Conservation (phyloP, 495 filamentous ascomycete genomes). For the Tuber melanosporum region DNA sequence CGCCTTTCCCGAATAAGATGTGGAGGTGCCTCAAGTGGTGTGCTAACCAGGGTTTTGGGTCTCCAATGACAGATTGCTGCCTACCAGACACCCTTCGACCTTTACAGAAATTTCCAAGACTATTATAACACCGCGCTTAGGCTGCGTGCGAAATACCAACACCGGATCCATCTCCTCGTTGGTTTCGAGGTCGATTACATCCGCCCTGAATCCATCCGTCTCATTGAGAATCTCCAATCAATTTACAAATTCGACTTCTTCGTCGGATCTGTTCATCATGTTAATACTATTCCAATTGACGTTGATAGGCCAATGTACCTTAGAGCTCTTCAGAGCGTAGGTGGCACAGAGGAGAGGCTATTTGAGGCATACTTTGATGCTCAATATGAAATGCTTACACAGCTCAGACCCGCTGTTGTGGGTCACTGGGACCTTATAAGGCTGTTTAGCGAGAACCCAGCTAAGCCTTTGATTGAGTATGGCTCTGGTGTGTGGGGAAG, state of each 20-base stretch:
- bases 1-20: constrained; percentile 14
- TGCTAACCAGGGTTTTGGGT: constrained; percentile 30
- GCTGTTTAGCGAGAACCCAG: constrained; percentile 63
- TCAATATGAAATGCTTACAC: constrained; percentile 70
- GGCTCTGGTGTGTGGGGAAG: constrained; percentile 60
- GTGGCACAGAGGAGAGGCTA: constrained; percentile 60
- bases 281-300: constrained; percentile 79
- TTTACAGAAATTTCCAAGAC: constrained; percentile 29
- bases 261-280: constrained; percentile 86
- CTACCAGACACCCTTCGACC: constrained; percentile 21
- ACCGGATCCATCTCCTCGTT: constrained; percentile 71
- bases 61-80: constrained; percentile 22
- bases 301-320: constrained; percentile 64
- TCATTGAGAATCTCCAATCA: constrained; percentile 55
- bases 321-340: constrained; percentile 44
- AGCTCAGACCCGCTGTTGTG: constrained; percentile 69
- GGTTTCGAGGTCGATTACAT: constrained; percentile 94
- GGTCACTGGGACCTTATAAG: constrained; percentile 93
- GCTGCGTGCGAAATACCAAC: constrained; percentile 63
- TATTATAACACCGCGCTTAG: constrained; percentile 43
- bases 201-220: constrained; percentile 54
- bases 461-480: constrained; percentile 51
- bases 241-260: constrained; percentile 72
- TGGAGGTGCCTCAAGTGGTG: constrained; percentile 21
- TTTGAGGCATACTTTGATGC: constrained; percentile 80